Evolutionary conservation across 2,329 filamentous ascomycete species (phyloP), one percentile per base, ranked within the genome.

Genomic region (Claviceps citrina): DNA sequence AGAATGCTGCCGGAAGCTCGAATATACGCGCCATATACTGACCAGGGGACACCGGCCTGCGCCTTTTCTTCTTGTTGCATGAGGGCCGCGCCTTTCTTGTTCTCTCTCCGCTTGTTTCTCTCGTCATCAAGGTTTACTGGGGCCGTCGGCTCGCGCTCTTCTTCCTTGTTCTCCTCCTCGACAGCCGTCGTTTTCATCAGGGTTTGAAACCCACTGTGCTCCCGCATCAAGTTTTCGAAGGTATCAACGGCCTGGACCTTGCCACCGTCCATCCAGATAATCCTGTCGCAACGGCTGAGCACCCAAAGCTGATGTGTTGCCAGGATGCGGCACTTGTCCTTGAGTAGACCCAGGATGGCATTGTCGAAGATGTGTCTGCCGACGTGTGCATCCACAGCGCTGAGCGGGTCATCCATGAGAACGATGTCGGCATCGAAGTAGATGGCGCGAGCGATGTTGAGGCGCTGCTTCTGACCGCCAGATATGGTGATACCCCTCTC

Each of bases 291-390:
- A 26, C 86, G 79, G 54, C 73, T 86, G 5, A 96, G 71, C 5
- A 96, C 87, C 67, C 93, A 91, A 12, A 96, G 73, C 57, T 96
- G 89, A 59, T 98, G 91, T 0, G 91, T 98, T 1, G 89, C 91
- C 25, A 98, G 68, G 26, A 96, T 81, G 16, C 91, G 74, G 53
- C 85, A 91, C 60, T 95, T 95, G 60, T 89, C 73, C 51, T 82
- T 84, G 40, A 96, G 67, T 8, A 96, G 68, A 7, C 89, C 89
- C 43, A 86, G 77, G 40, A 98, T 95, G 31, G 89, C 89, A 44
- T 93, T 80, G 58, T 96, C 89, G 64, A 96, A 94, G 51, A 98
- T 80, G 53, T 81, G 77, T 1, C 75, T 69, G 10, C 78, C 78
- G 30, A 81, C 78, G 45, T 81, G 77, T 16, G 78, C 76, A 50